Evolutionary conservation across 352 stramenopile species (phyloP).

Genomic region (Phytophthora pistaciae): DNA sequence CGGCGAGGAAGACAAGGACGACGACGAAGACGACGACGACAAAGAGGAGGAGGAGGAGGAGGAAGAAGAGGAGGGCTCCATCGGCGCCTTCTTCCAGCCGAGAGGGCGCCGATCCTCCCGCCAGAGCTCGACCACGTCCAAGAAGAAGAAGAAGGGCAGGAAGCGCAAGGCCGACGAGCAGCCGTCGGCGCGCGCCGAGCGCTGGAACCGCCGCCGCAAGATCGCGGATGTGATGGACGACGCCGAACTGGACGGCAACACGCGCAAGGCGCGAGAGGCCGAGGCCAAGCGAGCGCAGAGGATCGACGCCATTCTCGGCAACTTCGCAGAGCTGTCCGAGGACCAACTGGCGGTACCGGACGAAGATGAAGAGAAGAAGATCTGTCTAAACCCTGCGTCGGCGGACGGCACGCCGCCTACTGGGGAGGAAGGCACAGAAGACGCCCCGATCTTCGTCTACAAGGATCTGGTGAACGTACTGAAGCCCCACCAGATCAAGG

Average conservation of each 20-base stretch:
- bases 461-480: constrained; percentile 68
- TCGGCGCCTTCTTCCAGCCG: constrained; percentile 21
- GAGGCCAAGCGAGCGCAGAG: constrained; percentile 62
- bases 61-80: constrained; percentile 16
- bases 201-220: constrained; percentile 63
- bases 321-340: constrained; percentile 42
- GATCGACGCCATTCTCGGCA: constrained; percentile 45
- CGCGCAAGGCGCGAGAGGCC: constrained; percentile 62
- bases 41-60: constrained; percentile 2
- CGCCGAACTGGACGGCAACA: constrained; percentile 73
- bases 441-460: constrained; percentile 76
- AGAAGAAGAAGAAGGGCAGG: constrained; percentile 10
- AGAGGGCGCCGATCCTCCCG: neutral
- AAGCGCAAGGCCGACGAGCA: constrained; percentile 35
- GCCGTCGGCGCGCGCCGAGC: constrained; percentile 31
- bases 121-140: neutral
- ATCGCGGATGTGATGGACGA: constrained; percentile 77
- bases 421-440: constrained; percentile 52
- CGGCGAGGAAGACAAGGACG: constrained; percentile 31
- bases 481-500: constrained; percentile 84
- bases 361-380: constrained; percentile 21
- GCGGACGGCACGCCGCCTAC: constrained; percentile 48
- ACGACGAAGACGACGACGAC: constrained; percentile 17
- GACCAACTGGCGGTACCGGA: constrained; percentile 41
- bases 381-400: constrained; percentile 69